A percentile compares a stretch with the other conserved stretches of the same genome.
phyloP scores from a whole-genome alignment of 2,329 filamentous ascomycete genomes.

The Fusarium sp. region DNA sequence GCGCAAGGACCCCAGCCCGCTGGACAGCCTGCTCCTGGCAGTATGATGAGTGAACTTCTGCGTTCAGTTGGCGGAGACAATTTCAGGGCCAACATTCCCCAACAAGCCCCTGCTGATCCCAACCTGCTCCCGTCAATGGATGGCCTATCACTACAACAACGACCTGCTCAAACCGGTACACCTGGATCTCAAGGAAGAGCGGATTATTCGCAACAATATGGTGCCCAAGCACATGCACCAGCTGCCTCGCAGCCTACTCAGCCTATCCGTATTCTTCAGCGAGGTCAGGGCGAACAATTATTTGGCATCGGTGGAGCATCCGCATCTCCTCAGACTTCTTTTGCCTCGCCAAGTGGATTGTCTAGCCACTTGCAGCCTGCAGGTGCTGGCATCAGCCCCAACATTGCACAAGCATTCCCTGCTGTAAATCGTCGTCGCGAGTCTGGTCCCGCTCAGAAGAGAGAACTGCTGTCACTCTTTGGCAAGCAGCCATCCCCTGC shows the following conservation, averaged over 20 bases:
- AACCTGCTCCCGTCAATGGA: slow-evolving; percentile 35
- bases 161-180: slow-evolving; percentile 16
- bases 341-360: slow-evolving; percentile 33
- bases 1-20: slow-evolving; percentile 6
- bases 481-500: slow-evolving; percentile 53
- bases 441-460: slow-evolving; percentile 47
- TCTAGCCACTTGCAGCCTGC: slow-evolving; percentile 31
- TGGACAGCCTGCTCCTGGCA: slow-evolving; percentile 22
- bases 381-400: slow-evolving; percentile 30
- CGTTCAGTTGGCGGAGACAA: slow-evolving; percentile 25
- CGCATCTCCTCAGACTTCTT: slow-evolving; percentile 38
- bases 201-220: slow-evolving; percentile 32
- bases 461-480: slow-evolving; percentile 69
- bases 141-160: slow-evolving; percentile 31
- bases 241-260: slow-evolving; percentile 28
- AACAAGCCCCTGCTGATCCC: slow-evolving; percentile 25
- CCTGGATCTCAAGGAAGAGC: slow-evolving; percentile 23
- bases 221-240: slow-evolving; percentile 9
- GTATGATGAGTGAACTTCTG: slow-evolving; percentile 35
- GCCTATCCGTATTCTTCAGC: slow-evolving; percentile 49
- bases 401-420: slow-evolving; percentile 28
- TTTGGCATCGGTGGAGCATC: slow-evolving; percentile 18
- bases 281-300: slow-evolving; percentile 46
- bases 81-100: slow-evolving; percentile 12
- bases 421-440: slow-evolving; percentile 35